phyloP scores from a whole-genome alignment of 2,329 filamentous ascomycete genomes.

The Zasmidium angulare region DNA sequence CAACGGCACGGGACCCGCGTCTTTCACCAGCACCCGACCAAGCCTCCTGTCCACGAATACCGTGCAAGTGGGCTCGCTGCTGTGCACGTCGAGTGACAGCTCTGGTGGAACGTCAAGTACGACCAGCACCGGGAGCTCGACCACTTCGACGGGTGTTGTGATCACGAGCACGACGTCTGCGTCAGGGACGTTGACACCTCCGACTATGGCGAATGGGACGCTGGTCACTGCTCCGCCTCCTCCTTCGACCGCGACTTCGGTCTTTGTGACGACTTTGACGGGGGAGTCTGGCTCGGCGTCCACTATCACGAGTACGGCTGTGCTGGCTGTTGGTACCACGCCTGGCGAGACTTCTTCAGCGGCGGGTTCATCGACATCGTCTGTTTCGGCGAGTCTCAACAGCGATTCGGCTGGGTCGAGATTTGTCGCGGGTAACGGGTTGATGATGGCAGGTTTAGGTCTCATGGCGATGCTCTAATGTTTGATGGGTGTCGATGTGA shows the following conservation, averaged over 20 bases:
- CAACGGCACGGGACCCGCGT: conserved; percentile 22
- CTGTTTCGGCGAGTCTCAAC: background rate
- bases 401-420: background rate
- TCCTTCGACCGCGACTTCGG: conserved; percentile 13
- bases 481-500: background rate
- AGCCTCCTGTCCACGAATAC: conserved; percentile 28
- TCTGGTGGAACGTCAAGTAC: background rate
- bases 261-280: conserved; percentile 14
- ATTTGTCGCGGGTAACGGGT: background rate
- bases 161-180: conserved; percentile 9
- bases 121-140: too few species aligned
- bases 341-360: background rate
- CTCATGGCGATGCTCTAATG: background rate
- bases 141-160: conserved; percentile 4
- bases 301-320: conserved; percentile 15
- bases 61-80: conserved; percentile 25
- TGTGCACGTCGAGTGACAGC: conserved; percentile 17
- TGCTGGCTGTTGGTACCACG: background rate
- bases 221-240: background rate
- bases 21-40: conserved; percentile 24
- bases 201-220: background rate
- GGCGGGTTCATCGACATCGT: background rate
- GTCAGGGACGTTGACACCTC: background rate
- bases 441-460: background rate
- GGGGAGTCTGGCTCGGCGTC: conserved; percentile 8